Base-by-base conservation (phyloP, 306 rosid species). In the Vigna reflexopilosa region DNA sequence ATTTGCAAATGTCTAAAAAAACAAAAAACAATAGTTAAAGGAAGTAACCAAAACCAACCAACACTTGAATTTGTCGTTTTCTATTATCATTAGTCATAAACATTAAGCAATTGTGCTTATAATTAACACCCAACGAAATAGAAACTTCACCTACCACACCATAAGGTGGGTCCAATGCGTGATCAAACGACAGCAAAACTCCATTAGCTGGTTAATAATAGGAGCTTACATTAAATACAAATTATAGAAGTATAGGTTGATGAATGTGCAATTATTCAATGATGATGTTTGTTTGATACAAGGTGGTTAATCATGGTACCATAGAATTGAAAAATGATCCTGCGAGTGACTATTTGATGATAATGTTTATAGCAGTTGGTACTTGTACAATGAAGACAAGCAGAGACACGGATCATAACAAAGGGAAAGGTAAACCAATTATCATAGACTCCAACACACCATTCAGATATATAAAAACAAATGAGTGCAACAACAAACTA, bases 341-440 rank as follows among this genome's bases (percentile, higher is more conserved):
- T 40, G 3, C 40, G 6, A 38, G 56, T 40, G 38, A 55, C 57
- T 73, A 57, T 73, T 28, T 44, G 56, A 73, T 3, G 28, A 52
- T 14, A 52, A 78, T 34, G 16, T 61, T 1, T 38, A 22, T 32
- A 22, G 4, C 68, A 56, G 32, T 56, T 17, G 36, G 9, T 26
- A 22, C 15, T 4, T 38, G 40, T 36, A 70, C 40, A 48, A 59
- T 1, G 32, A 70, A 34, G 49, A 26, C 63, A 77, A 58, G 19
- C 34, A 3, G 20, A 58, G 32, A 59, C 64, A 69, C 24, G 71
- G 51, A 70, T 58, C 45, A 58, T 16, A 59, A 47, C 70, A 59
- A 79, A 34, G 66, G 71, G 63, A 48, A 59, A 73, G 73, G 59
- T 52, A 79, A 64, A 42, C 75, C 69, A 73, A 54, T 40, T 57